These are phyloP conservation scores for Talaromyces stipitatus DNA, from an alignment of 495 filamentous ascomycete genomes.

Conservation along the genomic window DNA sequence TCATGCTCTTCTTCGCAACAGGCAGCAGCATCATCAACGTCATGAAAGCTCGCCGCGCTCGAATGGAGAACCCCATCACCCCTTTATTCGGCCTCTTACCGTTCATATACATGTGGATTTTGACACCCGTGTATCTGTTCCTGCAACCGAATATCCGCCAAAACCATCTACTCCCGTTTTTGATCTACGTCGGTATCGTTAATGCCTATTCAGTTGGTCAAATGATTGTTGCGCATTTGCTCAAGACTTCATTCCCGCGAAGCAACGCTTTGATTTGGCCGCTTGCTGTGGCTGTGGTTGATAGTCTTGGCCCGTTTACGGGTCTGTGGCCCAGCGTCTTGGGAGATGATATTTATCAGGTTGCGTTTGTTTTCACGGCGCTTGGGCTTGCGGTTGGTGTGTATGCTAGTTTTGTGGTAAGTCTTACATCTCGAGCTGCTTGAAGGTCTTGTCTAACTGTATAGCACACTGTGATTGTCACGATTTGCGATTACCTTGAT, in stretches of 20 bases:
- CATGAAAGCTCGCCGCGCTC: slow-evolving; percentile 65
- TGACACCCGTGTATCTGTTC: slow-evolving; percentile 69
- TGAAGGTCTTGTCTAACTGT: neutral
- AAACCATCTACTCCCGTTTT: slow-evolving; percentile 78
- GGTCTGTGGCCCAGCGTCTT: slow-evolving; percentile 75
- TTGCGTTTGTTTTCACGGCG: slow-evolving; percentile 78
- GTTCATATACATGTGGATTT: slow-evolving; percentile 64
- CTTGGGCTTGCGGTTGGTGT: slow-evolving; percentile 74
- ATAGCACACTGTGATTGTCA: slow-evolving; percentile 81
- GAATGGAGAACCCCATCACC: slow-evolving; percentile 57
- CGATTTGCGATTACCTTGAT: slow-evolving; percentile 95
- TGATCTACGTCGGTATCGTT: slow-evolving; percentile 75
- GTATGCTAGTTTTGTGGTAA: slow-evolving; percentile 89
- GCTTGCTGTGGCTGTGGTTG: slow-evolving; percentile 63
- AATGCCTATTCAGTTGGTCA: slow-evolving; percentile 92
- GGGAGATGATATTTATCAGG: slow-evolving; percentile 67
- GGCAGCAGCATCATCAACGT: slow-evolving; percentile 66
- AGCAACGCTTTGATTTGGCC: slow-evolving; percentile 69
- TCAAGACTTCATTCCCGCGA: slow-evolving; percentile 78
- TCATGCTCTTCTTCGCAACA: slow-evolving; percentile 81
- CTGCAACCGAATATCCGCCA: slow-evolving; percentile 77
- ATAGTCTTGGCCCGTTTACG: slow-evolving; percentile 63
- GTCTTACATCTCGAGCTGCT: slow-evolving; percentile 9
- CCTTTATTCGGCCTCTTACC: slow-evolving; percentile 78
- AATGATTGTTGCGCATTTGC: slow-evolving; percentile 90